Percentiles rank a stretch among this genome's conserved stretches.
Evolutionary conservation across 805 yeast genomes (phyloP).

Genomic region (Saccharomycopsis sp.): DNA sequence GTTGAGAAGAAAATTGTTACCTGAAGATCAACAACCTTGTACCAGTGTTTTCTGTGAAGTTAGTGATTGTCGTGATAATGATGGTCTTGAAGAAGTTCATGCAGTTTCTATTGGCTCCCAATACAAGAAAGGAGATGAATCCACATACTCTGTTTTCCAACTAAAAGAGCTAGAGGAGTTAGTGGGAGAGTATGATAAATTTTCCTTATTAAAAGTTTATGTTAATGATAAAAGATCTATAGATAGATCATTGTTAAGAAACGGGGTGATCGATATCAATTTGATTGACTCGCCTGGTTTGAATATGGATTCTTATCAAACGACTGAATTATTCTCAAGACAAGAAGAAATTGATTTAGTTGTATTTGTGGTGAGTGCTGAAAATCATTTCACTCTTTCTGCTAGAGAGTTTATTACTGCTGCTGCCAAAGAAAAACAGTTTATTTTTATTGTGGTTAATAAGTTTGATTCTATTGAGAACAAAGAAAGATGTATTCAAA

Average conservation of each 20-base stretch:
- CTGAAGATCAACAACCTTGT: conserved; percentile 97
- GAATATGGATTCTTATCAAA: conserved; percentile 85
- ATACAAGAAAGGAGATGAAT: conserved; percentile 46
- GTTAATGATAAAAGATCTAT: conserved; percentile 64
- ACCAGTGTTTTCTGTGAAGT: conserved; percentile 95
- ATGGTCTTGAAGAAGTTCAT: conserved; percentile 80
- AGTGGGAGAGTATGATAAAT: conserved; percentile 65
- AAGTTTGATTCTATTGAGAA: conserved; percentile 80
- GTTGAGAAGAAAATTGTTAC: conserved; percentile 63
- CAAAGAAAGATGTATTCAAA: conserved; percentile 64
- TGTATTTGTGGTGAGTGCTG: conserved; percentile 92
- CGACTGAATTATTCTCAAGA: conserved; percentile 88
- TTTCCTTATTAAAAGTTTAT: conserved; percentile 67
- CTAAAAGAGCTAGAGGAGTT: conserved; percentile 53
- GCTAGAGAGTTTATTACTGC: conserved; percentile 89
- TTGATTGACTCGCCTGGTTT: conserved; percentile 97
- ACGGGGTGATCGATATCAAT: conserved; percentile 87
- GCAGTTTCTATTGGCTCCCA: conserved; percentile 56
- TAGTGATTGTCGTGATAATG: conserved; percentile 68
- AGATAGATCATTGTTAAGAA: conserved; percentile 62
- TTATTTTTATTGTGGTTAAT: conserved; percentile 90
- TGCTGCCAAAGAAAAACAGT: conserved; percentile 84
- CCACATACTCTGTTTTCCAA: conserved; percentile 49
- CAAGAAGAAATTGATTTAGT: conserved; percentile 97
- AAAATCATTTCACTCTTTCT: conserved; percentile 87